Evolutionary conservation across 106 monocot species (phyloP), one percentile per base, ranked within the genome.

Genomic region (Platanthera guangdongensis): DNA sequence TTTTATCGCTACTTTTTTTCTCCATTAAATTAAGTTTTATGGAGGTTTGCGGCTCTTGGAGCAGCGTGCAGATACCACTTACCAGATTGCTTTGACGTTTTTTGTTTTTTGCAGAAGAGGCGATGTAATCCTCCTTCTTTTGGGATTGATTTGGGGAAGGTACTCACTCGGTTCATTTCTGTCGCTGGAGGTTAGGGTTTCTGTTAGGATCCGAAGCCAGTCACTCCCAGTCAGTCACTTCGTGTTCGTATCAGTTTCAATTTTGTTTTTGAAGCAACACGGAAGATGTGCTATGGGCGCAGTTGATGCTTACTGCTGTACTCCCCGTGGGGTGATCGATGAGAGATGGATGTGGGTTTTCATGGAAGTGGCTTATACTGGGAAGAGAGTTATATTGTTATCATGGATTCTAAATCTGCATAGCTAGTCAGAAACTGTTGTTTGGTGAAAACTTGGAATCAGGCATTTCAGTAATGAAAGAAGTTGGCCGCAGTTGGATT

Each of bases 281-380:
- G 49, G 71, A 72, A 19, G 52, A 51, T 73, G 76, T 21, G 10
- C 46, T 12, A 76, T 76, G 76, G 76, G 76, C 25, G 76, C 64
- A 7, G 49, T 76, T 64, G 76, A 76, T 76, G 76, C 25, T 14
- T 65, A 65, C 50, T 76, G 76, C 25, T 76, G 54, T 47, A 76
- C 76, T 76, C 76, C 76, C 5, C 63, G 22, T 1, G 76, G 76
- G 25, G 76, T 76, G 6, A 76, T 76, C 28, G 76, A 76, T 65
- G 76, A 76, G 25, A 63, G 76, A 50, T 76, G 76, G 76, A 65
- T 14, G 21, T 65, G 64, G 76, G 49, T 76, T 50, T 76, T 65
- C 76, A 57, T 63, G 76, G 76, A 76, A 65, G 76, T 76, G 32
- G 59, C 59, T 47, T 76, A 49, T 63, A 47, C 63, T 8, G 62